These are phyloP conservation scores for Xylariaceae sp. DNA, from an alignment of 2,329 filamentous ascomycete genomes.

Conservation along the genomic window DNA sequence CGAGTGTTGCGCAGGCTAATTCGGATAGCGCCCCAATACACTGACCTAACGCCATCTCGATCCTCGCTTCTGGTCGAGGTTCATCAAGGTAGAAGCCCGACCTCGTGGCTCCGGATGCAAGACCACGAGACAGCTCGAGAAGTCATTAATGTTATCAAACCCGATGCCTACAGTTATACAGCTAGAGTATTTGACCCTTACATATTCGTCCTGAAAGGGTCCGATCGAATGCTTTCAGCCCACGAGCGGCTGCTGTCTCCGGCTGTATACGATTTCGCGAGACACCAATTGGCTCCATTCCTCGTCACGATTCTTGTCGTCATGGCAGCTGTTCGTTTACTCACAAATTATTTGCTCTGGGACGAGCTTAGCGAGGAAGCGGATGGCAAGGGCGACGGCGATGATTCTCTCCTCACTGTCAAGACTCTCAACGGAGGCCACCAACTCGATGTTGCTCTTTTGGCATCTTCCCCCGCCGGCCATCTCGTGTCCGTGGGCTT, in stretches of 20 bases:
- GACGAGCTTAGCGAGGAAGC: constrained; percentile 51
- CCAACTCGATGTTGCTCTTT: constrained; percentile 62
- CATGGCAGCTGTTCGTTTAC: constrained; percentile 60
- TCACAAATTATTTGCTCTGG: constrained; percentile 73
- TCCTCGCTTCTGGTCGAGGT: constrained; percentile 53
- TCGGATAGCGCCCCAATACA: constrained; percentile 26
- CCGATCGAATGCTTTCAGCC: constrained; percentile 58
- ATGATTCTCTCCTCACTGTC: constrained; percentile 53
- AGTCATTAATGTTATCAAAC: constrained; percentile 72
- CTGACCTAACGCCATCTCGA: constrained; percentile 24
- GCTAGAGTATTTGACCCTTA: constrained; percentile 72
- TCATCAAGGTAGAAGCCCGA: constrained; percentile 71
- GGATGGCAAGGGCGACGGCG: constrained; percentile 42
- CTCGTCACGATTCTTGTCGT: constrained; percentile 59
- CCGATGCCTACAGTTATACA: constrained; percentile 65
- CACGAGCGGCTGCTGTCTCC: constrained; percentile 49
- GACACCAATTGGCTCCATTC: constrained; percentile 56
- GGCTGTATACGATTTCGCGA: constrained; percentile 64
- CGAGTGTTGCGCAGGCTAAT: constrained; percentile 35
- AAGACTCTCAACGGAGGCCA: constrained; percentile 61
- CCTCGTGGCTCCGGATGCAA: constrained; percentile 71
- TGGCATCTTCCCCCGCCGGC: constrained; percentile 60
- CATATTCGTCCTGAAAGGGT: constrained; percentile 66
- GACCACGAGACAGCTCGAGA: constrained; percentile 76
- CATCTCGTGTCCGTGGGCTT: constrained; percentile 66